Base-by-base conservation (phyloP, 108 stramenopile genomes). In the Poteriospumella lacustris region DNA sequence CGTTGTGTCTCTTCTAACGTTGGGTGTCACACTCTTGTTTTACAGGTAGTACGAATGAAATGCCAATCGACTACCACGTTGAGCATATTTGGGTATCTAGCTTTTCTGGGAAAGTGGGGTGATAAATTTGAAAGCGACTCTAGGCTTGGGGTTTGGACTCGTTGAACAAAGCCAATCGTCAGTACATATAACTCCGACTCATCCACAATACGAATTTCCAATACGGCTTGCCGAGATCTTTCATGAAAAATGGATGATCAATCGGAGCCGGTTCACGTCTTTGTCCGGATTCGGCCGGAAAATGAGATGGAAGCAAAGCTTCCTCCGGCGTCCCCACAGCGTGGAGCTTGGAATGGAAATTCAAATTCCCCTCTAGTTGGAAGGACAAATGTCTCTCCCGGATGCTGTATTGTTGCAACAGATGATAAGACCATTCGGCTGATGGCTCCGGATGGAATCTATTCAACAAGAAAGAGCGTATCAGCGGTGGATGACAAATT, bases 201-300 rank as follows among this genome's bases (percentile, higher is more conserved):
- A n/a, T n/a, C n/a, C n/a, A n/a, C n/a, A n/a, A n/a, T n/a, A n/a
- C n/a, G n/a, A n/a, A n/a, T n/a, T n/a, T n/a, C n/a, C n/a, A n/a
- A n/a, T n/a, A n/a, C n/a, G n/a, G n/a, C n/a, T n/a, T n/a, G n/a
- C n/a, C n/a, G n/a, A n/a, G n/a, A n/a, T n/a, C n/a, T n/a, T n/a
- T n/a, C n/a, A n/a, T n/a, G n/a, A n/a, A 56, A 56, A 64, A 64
- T 64, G 60, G 60, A 64, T 12, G 60, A 64, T 64, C 31, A 19
- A 24, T 31, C 29, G 26, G 78, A 78, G 52, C 78, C 60, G 2
- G 78, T 78, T 2, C 78, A 67, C 1, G 78, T 78, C 36, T 29
- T 78, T 62, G 47, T 62, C 12, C 62, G 78, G 0, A 72, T 78
- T 68, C 78, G 78, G 39, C 78, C 78, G 39, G 78, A 68, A 34